These are phyloP conservation scores for Sporobolomyces phaffii DNA, from an alignment of 768 basidiomycete genomes.

Conservation along the genomic window DNA sequence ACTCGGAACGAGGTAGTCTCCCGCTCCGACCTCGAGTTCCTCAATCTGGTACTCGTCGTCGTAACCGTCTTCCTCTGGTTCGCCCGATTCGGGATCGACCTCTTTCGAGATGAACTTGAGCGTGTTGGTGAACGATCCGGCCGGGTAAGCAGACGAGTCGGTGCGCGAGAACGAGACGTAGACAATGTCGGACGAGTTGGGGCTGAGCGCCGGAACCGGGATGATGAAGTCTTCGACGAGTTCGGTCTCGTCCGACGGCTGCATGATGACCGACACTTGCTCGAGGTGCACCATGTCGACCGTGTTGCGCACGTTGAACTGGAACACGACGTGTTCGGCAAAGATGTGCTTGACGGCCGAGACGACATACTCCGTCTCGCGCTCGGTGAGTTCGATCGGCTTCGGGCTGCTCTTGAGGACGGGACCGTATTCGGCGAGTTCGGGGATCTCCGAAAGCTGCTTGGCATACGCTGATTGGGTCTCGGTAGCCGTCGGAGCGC, in stretches of 20 bases:
- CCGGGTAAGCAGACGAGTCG: conserved; percentile 65
- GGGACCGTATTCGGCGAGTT: conserved; percentile 75
- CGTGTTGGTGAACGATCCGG: conserved; percentile 79
- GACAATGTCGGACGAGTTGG: conserved; percentile 71
- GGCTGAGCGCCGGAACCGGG: conserved; percentile 62
- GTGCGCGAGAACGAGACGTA: conserved; percentile 92
- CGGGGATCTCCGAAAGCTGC: conserved; percentile 78
- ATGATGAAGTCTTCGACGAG: conserved; percentile 94
- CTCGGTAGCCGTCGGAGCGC: conserved; percentile 72
- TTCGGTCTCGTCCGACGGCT: conserved; percentile 61
- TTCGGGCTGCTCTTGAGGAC: conserved; percentile 78
- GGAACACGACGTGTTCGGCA: conserved; percentile 87
- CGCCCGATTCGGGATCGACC: conserved; percentile 86
- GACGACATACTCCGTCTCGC: conserved; percentile 96
- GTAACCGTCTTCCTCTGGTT: conserved; percentile 97
- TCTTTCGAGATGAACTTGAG: conserved; percentile 97
- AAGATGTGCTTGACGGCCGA: conserved; percentile 95
- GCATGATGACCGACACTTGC: conserved; percentile 88
- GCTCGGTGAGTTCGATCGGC: conserved; percentile 80
- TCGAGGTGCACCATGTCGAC: conserved; percentile 91
- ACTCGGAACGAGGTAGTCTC: conserved; percentile 92
- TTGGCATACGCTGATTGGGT: conserved; percentile 78
- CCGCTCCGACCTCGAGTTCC: conserved; percentile 86
- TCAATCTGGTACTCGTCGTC: conserved; percentile 97
- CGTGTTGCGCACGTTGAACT: conserved; percentile 98